These are phyloP conservation scores for Aureobasidium vineae DNA, from an alignment of 2,329 filamentous ascomycete genomes.

Conservation along the genomic window DNA sequence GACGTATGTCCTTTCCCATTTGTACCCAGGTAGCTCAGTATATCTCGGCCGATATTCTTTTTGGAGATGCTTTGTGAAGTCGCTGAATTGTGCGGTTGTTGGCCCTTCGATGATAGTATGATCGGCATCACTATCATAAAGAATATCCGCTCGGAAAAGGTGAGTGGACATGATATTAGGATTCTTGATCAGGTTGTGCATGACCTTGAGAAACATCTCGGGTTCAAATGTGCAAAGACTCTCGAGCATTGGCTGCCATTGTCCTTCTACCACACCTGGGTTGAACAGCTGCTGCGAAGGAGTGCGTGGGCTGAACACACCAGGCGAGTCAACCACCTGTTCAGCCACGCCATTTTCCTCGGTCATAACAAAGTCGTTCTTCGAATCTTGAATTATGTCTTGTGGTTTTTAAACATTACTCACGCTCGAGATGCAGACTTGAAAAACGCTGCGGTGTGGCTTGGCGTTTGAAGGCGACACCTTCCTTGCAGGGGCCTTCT, in stretches of 20 bases:
- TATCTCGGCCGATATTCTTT: slow-evolving; percentile 38
- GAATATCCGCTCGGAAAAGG: slow-evolving; percentile 75
- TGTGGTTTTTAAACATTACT: neutral
- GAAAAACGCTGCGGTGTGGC: neutral
- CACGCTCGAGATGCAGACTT: neutral
- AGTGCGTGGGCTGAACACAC: neutral
- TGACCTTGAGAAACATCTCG: slow-evolving; percentile 62
- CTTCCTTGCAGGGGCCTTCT: neutral
- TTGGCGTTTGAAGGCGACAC: neutral
- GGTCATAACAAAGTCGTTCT: neutral
- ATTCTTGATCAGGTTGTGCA: slow-evolving; percentile 73
- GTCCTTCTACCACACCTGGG: slow-evolving; percentile 8
- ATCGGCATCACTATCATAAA: slow-evolving; percentile 53
- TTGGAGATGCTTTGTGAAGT: slow-evolving; percentile 51
- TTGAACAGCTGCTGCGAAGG: slow-evolving; percentile 7
- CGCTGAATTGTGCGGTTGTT: slow-evolving; percentile 38
- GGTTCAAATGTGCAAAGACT: slow-evolving; percentile 61
- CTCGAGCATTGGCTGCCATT: slow-evolving; percentile 37
- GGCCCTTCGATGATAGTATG: slow-evolving; percentile 12
- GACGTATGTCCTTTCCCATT: slow-evolving; percentile 64
- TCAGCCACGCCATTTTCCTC: neutral
- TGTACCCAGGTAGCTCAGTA: slow-evolving; percentile 36
- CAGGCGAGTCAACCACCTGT: neutral
- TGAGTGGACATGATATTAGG: slow-evolving; percentile 77
- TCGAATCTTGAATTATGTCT: neutral